A percentile compares a stretch with the other conserved stretches of the same genome.
These are phyloP conservation scores for Deuterostichococcus epilithicus DNA, from an alignment of 139 green algal genomes.

Conservation along the genomic window DNA sequence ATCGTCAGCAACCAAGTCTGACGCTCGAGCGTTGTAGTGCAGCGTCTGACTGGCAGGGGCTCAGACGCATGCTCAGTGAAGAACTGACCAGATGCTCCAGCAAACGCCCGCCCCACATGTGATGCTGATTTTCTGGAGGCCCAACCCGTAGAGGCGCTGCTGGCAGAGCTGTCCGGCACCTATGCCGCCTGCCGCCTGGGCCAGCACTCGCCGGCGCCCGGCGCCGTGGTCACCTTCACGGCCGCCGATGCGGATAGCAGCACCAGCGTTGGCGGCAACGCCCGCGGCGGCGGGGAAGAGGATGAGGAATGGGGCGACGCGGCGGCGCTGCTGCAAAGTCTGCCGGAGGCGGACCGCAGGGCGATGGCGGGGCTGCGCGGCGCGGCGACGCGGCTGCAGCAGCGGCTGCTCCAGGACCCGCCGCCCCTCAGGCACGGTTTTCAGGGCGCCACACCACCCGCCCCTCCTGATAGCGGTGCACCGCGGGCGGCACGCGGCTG, in stretches of 20 bases:
- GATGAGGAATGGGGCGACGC: background rate
- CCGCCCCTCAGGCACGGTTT: background rate
- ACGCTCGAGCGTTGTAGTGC: no score
- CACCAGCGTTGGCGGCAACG: no score
- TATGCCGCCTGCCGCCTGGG: conserved; percentile 21
- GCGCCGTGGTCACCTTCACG: background rate
- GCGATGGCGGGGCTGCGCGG: conserved; percentile 11
- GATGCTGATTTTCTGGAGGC: no score
- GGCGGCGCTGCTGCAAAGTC: background rate
- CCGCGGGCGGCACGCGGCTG: no score
- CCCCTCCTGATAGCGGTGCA: no score
- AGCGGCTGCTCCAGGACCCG: conserved; percentile 8
- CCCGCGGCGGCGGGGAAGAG: no score
- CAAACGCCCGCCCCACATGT: no score
- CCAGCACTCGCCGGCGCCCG: background rate
- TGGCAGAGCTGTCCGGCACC: conserved; percentile 5
- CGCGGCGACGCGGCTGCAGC: conserved; percentile 14
- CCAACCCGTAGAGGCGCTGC: background rate
- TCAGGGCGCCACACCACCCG: no score
- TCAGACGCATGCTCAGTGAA: no score
- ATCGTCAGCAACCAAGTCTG: no score
- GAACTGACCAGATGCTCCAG: no score
- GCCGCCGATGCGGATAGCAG: background rate
- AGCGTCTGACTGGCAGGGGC: no score
- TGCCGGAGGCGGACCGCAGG: background rate